These are phyloP conservation scores for Trifolium subterraneum DNA, from an alignment of 306 rosid genomes.

Conservation along the genomic window DNA sequence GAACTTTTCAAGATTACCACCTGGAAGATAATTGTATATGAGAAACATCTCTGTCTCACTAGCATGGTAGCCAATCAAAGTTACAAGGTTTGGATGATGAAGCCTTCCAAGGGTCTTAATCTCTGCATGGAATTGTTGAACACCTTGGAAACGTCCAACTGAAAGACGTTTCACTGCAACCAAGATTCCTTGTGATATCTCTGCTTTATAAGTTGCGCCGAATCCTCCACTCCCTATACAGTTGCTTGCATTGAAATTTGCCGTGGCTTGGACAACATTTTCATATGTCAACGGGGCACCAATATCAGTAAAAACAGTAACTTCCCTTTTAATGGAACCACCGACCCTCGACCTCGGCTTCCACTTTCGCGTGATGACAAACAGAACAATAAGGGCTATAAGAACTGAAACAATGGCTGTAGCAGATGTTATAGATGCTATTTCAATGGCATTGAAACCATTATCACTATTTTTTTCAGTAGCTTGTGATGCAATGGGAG, in stretches of 20 bases:
- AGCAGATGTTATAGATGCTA: slow-evolving; percentile 90
- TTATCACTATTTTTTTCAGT: slow-evolving; percentile 36
- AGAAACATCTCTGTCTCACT: slow-evolving; percentile 91
- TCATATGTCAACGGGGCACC: slow-evolving; percentile 81
- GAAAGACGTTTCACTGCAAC: slow-evolving; percentile 89
- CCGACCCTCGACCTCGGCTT: slow-evolving; percentile 67
- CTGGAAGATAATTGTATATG: slow-evolving; percentile 81
- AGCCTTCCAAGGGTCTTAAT: slow-evolving; percentile 89
- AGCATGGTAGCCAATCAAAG: slow-evolving; percentile 89
- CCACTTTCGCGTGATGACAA: slow-evolving; percentile 82
- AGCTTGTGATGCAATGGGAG: slow-evolving; percentile 50
- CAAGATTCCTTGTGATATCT: slow-evolving; percentile 62
- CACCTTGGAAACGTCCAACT: slow-evolving; percentile 90
- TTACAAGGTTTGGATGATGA: slow-evolving; percentile 82
- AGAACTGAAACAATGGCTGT: slow-evolving; percentile 90
- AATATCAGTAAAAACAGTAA: slow-evolving; percentile 70
- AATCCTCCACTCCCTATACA: slow-evolving; percentile 96
- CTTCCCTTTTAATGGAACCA: slow-evolving; percentile 76
- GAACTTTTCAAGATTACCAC: slow-evolving; percentile 87
- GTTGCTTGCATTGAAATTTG: slow-evolving; percentile 76
- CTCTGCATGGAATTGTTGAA: slow-evolving; percentile 87
- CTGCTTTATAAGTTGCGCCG: slow-evolving; percentile 93
- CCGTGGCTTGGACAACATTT: slow-evolving; percentile 77
- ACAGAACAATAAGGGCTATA: slow-evolving; percentile 69
- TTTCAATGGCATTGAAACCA: slow-evolving; percentile 80